A percentile compares a stretch with the other conserved stretches of the same genome.
Evolutionary conservation across 2,329 filamentous ascomycete species (phyloP).

Genomic region (Didymosphaeria variabile): DNA sequence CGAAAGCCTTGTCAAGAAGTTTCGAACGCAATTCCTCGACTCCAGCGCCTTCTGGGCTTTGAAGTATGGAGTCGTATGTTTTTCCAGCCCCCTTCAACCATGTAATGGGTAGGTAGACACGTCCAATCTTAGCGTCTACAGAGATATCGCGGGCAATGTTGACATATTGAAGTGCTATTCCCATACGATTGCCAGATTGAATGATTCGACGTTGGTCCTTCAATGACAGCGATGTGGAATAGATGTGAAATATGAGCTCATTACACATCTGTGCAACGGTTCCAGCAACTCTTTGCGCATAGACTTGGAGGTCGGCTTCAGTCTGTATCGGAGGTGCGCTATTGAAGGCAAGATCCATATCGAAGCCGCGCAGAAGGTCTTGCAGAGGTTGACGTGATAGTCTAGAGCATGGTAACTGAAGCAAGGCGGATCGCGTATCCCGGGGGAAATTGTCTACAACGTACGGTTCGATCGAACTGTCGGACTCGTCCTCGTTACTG

Average conservation of each 20-base stretch:
- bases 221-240: conserved; percentile 42
- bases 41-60: conserved; percentile 56
- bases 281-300: conserved; percentile 74
- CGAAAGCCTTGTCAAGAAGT: conserved; percentile 69
- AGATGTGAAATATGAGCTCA: conserved; percentile 71
- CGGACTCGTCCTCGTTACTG: conserved; percentile 26
- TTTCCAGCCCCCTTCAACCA: conserved; percentile 70
- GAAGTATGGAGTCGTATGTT: conserved; percentile 63
- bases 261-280: conserved; percentile 76
- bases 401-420: conserved; percentile 66
- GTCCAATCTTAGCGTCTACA: conserved; percentile 70
- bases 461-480: conserved; percentile 38
- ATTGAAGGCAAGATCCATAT: conserved; percentile 70
- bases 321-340: conserved; percentile 62
- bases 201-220: conserved; percentile 58
- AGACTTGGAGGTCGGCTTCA: conserved; percentile 68
- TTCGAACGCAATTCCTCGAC: conserved; percentile 62
- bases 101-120: conserved; percentile 72
- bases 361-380: conserved; percentile 72
- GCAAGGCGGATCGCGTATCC: conserved; percentile 62
- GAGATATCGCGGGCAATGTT: conserved; percentile 80
- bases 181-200: conserved; percentile 70
- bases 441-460: conserved; percentile 62
- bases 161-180: conserved; percentile 77
- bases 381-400: conserved; percentile 68